Evolutionary conservation across 805 yeast species (phyloP), one percentile per base, ranked within the genome.

Genomic region (Wickerhamomyces ciferrii): DNA sequence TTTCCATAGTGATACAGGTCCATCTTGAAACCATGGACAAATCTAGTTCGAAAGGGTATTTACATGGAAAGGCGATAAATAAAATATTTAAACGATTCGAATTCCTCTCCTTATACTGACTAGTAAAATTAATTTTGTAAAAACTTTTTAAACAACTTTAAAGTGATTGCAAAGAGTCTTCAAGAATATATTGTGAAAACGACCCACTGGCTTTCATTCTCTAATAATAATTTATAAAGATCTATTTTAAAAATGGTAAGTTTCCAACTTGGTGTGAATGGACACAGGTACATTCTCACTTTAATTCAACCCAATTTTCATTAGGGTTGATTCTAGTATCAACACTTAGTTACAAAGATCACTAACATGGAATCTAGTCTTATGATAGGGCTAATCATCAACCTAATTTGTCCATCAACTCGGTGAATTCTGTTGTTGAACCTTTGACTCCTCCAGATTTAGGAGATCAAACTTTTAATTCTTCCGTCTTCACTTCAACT

Each of bases 371-470:
- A n/a, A 8, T 25, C 4, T 44, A 54, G 56, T 48, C 49, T 43
- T 50, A 53, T 45, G 58, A 52, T 21, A 51, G 49, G 41, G 38
- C 47, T 25, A 48, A 42, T 39, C 63, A 59, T 49, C 55, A 52
- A 13, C 62, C 52, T 43, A 59, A 47, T 34, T 46, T 52, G 2
- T 59, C 63, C 9, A 53, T 58, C 53, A 71, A 73, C 52, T 71
- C 75, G 14, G 57, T 70, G 39, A 60, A 62, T 21, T 74, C 79
- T 20, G 48, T 76, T 35, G 67, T 73, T 24, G 81, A 76, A 53
- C 81, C 81, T 9, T 63, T 76, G 37, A 76, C 81, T 3, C 81
- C 81, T 3, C 79, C 80, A 50, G 69, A 53, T 29, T 48, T 58
- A 25, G 56, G 60, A 23, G 63, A 60, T 43, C 54, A 54, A 35